phyloP scores from a whole-genome alignment of 352 stramenopile species.

The Globisporangium echinulatum region DNA sequence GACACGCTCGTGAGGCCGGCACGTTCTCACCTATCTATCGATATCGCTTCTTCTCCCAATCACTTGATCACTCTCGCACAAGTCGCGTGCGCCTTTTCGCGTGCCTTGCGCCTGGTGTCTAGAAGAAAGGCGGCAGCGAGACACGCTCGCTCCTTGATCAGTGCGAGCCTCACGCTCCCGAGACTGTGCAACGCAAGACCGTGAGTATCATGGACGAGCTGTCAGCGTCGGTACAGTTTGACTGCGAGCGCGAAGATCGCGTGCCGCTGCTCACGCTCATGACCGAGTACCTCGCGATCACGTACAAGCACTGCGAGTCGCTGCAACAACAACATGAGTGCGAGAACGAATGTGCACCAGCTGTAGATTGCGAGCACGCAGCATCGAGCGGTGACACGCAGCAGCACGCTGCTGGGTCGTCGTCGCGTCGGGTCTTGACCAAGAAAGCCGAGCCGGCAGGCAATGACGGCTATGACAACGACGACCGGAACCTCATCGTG shows the following conservation, averaged over 20 bases:
- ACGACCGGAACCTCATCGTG: conserved; percentile 45
- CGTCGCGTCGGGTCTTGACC: conserved; percentile 24
- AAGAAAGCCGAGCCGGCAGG: conserved; percentile 28
- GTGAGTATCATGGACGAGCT: background rate
- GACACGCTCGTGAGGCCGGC: background rate
- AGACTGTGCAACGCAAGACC: background rate
- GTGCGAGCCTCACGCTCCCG: too few relatives aligned
- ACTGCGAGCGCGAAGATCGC: background rate
- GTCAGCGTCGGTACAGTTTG: too few relatives aligned
- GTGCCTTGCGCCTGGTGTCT: background rate
- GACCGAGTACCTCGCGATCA: conserved; percentile 21
- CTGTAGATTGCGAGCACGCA: background rate
- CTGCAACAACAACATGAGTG: background rate
- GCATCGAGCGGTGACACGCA: background rate
- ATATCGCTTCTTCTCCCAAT: too few relatives aligned
- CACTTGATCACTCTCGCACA: too few relatives aligned
- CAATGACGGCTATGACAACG: conserved; percentile 42
- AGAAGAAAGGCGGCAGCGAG: background rate
- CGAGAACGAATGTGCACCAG: background rate
- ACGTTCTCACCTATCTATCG: too few relatives aligned
- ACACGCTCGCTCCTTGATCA: background rate
- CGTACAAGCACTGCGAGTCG: conserved; percentile 18
- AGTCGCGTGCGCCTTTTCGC: background rate
- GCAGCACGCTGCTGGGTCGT: background rate
- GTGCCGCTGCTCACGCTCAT: conserved; percentile 16